Evolutionary conservation across 1,284 basidiomycete species (phyloP).

Genomic region (Microbotryum lychnidis-dioicae): DNA sequence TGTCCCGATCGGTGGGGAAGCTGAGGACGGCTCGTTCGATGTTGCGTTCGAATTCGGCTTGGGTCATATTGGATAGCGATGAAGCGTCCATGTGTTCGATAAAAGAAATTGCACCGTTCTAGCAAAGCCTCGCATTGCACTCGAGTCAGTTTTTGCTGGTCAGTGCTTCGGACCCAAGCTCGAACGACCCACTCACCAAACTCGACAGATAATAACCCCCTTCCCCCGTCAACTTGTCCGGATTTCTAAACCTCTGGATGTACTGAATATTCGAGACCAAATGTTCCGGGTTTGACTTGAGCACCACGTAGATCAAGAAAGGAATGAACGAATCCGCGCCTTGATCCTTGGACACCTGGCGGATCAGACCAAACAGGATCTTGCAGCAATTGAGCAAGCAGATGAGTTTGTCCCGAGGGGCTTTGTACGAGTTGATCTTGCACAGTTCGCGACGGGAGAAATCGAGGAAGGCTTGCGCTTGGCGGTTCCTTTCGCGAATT

Average conservation of each 20-base stretch:
- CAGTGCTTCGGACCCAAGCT: not conserved
- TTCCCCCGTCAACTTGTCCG: conserved; percentile 82
- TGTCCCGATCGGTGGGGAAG: conserved; percentile 46
- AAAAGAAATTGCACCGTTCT: conserved; percentile 88
- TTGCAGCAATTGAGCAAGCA: conserved; percentile 98
- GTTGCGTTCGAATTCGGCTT: conserved; percentile 85
- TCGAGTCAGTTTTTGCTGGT: not conserved
- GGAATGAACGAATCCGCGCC: conserved; percentile 87
- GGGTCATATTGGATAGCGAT: conserved; percentile 80
- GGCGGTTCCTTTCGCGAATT: not conserved
- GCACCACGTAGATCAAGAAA: conserved; percentile 85
- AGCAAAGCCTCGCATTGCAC: not conserved
- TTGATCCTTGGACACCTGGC: conserved; percentile 53
- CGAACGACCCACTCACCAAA: conserved; percentile 51
- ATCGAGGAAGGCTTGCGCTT: conserved; percentile 69
- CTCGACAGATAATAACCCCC: conserved; percentile 95
- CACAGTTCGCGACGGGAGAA: conserved; percentile 93
- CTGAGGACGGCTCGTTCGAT: conserved; percentile 76
- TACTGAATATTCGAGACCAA: conserved; percentile 96
- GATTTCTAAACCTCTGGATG: conserved; percentile 88
- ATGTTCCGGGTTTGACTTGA: conserved; percentile 87
- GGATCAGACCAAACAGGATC: conserved; percentile 96
- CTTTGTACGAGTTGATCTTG: conserved; percentile 98
- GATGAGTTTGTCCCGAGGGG: conserved; percentile 93
- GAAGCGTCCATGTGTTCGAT: conserved; percentile 96